Evolutionary conservation across 768 basidiomycete genomes (phyloP).

Genomic region (Tulasnella sp.): DNA sequence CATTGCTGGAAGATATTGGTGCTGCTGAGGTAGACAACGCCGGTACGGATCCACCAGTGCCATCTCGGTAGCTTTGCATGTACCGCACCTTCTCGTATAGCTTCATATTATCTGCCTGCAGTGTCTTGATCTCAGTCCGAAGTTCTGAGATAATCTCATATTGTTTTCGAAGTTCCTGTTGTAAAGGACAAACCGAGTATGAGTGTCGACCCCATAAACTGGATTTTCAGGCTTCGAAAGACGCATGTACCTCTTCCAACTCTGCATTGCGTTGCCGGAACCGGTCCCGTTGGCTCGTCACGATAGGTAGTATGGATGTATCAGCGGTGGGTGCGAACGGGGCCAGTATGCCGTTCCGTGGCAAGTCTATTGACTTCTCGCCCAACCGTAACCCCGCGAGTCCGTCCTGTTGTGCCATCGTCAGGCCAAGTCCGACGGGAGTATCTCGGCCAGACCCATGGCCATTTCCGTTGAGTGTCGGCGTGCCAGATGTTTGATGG

Average conservation of each 20-base stretch:
- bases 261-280: constrained; percentile 96
- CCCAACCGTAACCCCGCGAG: constrained; percentile 67
- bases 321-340: constrained; percentile 66
- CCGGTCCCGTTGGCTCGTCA: constrained; percentile 93
- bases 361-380: constrained; percentile 30
- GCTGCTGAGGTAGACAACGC: constrained; percentile 16
- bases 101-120: constrained; percentile 94
- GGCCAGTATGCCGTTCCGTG: constrained; percentile 37
- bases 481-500: constrained; percentile 25
- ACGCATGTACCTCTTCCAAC: constrained; percentile 68
- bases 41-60: constrained; percentile 7
- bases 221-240: too few species aligned
- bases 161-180: constrained; percentile 85
- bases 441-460: too few species aligned
- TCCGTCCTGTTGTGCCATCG: constrained; percentile 33
- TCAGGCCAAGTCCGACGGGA: not conserved
- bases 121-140: constrained; percentile 79
- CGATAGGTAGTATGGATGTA: constrained; percentile 94
- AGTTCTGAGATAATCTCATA: constrained; percentile 90
- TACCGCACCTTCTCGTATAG: constrained; percentile 98
- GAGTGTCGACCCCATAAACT: not conserved
- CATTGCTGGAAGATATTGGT: constrained; percentile 15
- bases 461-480: constrained; percentile 12
- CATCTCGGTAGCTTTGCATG: constrained; percentile 89
- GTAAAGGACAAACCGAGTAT: not conserved